Evolutionary conservation across 768 basidiomycete species (phyloP).

Genomic region (Cyathus striatus): DNA sequence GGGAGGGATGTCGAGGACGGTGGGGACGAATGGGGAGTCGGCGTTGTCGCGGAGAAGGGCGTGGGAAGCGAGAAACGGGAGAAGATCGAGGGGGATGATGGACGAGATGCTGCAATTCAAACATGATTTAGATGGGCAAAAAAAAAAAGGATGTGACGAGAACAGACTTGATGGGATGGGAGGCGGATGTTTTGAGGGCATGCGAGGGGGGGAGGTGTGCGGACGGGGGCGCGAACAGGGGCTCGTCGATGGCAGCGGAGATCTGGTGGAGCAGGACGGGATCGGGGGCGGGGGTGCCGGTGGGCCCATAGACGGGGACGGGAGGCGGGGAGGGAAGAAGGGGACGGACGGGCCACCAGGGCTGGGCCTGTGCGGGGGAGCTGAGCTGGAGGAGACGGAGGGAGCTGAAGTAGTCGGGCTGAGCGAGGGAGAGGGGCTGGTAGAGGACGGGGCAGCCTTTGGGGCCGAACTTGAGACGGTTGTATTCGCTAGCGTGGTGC

Average conservation of each 20-base stretch:
- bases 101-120: conserved; percentile 47
- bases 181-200: conserved; percentile 62
- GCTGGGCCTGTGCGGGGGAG: conserved; percentile 16
- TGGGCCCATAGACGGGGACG: conserved; percentile 26
- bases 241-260: conserved; percentile 19
- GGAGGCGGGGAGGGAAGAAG: conserved; percentile 3
- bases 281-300: conserved; percentile 14
- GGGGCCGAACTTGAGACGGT: conserved; percentile 57
- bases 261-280: conserved; percentile 5
- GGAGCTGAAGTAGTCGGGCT: conserved; percentile 51
- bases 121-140: conserved; percentile 16
- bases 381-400: conserved; percentile 47
- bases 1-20: conserved; percentile 39
- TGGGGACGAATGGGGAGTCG: conserved; percentile 22
- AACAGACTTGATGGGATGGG: conserved; percentile 80
- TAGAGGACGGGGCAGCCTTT: conserved; percentile 57
- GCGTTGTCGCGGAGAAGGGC: conserved; percentile 24
- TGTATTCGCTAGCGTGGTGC: conserved; percentile 71
- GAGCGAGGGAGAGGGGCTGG: conserved; percentile 55
- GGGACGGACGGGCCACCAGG: conserved; percentile 4
- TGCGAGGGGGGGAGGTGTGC: conserved; percentile 5
- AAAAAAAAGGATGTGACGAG: not conserved
- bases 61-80: conserved; percentile 48
- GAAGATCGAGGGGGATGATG: conserved; percentile 55
- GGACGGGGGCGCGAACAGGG: conserved; percentile 14